Conservation (phyloP, 257 asterid species). For the Vinca minor region DNA sequence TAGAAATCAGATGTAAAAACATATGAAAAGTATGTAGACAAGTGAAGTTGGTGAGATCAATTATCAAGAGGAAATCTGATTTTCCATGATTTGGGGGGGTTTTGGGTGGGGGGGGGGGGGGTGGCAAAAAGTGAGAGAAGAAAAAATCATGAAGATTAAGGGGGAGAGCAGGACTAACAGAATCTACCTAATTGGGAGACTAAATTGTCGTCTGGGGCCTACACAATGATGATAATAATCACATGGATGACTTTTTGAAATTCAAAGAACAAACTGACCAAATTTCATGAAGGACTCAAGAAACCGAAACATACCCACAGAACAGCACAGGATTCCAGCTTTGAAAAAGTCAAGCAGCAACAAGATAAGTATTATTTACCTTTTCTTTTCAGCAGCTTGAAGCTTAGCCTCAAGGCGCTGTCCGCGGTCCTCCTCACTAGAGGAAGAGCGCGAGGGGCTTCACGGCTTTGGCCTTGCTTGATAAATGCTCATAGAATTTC, state of each 20-base stretch:
- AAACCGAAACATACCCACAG: not conserved
- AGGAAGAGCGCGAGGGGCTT: conserved; percentile 67
- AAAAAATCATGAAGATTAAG: no score
- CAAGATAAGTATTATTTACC: conserved; percentile 30
- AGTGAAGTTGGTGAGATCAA: not conserved
- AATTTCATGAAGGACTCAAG: not conserved
- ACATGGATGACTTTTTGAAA: conserved; percentile 12
- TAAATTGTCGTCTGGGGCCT: conserved; percentile 5
- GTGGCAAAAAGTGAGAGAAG: no score
- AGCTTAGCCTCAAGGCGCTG: conserved; percentile 98
- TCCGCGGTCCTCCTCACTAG: conserved; percentile 70
- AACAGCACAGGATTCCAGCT: conserved; percentile 12
- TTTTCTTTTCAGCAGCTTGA: conserved; percentile 90
- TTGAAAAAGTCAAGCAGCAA: not conserved
- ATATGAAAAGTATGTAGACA: not conserved
- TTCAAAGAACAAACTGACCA: not conserved
- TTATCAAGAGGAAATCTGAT: not conserved
- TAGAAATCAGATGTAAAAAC: not conserved
- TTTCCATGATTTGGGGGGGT: no score
- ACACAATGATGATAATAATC: conserved; percentile 11
- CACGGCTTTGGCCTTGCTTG: conserved; percentile 89
- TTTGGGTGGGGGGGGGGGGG: no score
- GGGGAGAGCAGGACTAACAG: no score
- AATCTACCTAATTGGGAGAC: conserved; percentile 1
- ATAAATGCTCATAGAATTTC: conserved; percentile 76